Base-by-base conservation (phyloP, 331 rosid species). In the Cydonia oblonga region DNA sequence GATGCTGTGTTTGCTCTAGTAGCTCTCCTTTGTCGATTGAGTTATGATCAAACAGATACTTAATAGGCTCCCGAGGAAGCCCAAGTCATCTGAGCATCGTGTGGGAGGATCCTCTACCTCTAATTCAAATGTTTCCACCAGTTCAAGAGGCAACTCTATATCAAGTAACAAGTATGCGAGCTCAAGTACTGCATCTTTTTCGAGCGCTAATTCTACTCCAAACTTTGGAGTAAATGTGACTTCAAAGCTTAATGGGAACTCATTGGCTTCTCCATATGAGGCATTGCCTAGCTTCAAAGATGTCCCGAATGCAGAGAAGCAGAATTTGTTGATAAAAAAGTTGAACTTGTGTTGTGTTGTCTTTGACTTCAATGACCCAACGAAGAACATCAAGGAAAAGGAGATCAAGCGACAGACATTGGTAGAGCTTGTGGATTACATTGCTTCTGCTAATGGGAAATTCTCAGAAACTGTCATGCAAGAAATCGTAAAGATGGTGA, bases 11-110 rank as follows among this genome's bases (percentile, higher is more conserved):
- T 79, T 79, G 70, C 69, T 76, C 78, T 70, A 67, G 74, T 68
- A 69, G 62, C 57, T 72, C 40, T 84, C 30, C 64, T 60, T 80
- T 82, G 52, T 60, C 73, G 32, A 63, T 87, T 73, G 65, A 91
- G 92, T 74, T 83, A 93, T 93, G 98, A 88, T 93, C 86, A 93
- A 93, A 79, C 87, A 91, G 82, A 84, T 93, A 81, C 73, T 93
- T 24, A 91, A 91, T 86, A 91, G 84, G 92, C 83, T 93, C 68
- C 98, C 98, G 29, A 83, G 90, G 71, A 93, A 93, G 85, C 88
- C 93, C 70, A 93, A 85, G 87, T 81, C 97, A 3, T 80, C 76
- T 22, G 98, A 90, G 68, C 84, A 78, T 83, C 90, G 89, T 11
- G 96, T 84, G 78, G 98, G 96, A 77, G 96, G 90, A 33, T 68